Percentiles rank a stretch among this genome's conserved stretches.
Evolutionary conservation across 805 yeast species (phyloP).

Genomic region (Myxozyma kluyveri): DNA sequence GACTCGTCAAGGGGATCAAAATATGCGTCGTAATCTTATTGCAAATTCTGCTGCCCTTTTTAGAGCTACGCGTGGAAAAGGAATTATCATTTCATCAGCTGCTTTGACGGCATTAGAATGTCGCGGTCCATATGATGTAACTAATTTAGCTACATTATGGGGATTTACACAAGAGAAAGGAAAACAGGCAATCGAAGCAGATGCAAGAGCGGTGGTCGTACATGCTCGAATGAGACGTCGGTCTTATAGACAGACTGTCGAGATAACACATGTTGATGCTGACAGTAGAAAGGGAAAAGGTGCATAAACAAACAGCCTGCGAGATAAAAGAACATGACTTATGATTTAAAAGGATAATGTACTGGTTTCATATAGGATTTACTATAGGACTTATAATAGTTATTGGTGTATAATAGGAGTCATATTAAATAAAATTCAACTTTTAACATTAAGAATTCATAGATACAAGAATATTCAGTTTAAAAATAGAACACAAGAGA

Average conservation of each 20-base stretch:
- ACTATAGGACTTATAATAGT: too few relatives aligned
- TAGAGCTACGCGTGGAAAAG: constrained; percentile 77
- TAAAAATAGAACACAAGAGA: background rate
- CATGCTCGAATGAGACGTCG: constrained; percentile 71
- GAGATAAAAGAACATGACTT: too few relatives aligned
- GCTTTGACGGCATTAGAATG: constrained; percentile 51
- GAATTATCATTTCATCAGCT: constrained; percentile 77
- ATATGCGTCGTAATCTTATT: constrained; percentile 59
- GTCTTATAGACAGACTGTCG: constrained; percentile 46
- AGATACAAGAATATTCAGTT: background rate
- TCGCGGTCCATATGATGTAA: constrained; percentile 68
- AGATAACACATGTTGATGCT: constrained; percentile 5
- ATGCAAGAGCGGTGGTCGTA: constrained; percentile 62
- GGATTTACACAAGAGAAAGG: constrained; percentile 70
- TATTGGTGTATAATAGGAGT: too few relatives aligned
- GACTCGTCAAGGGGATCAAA: constrained; percentile 23
- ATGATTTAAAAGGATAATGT: too few relatives aligned
- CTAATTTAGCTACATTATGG: constrained; percentile 60
- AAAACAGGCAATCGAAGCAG: constrained; percentile 54
- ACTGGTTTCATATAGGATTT: too few relatives aligned
- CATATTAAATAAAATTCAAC: too few relatives aligned
- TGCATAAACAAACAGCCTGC: background rate
- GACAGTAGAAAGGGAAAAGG: background rate
- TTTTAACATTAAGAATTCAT: too few relatives aligned
- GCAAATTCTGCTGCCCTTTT: constrained; percentile 70